Evolutionary conservation across 495 filamentous ascomycete species (phyloP), one percentile per base, ranked within the genome.

Genomic region (Haplographium delicatum): DNA sequence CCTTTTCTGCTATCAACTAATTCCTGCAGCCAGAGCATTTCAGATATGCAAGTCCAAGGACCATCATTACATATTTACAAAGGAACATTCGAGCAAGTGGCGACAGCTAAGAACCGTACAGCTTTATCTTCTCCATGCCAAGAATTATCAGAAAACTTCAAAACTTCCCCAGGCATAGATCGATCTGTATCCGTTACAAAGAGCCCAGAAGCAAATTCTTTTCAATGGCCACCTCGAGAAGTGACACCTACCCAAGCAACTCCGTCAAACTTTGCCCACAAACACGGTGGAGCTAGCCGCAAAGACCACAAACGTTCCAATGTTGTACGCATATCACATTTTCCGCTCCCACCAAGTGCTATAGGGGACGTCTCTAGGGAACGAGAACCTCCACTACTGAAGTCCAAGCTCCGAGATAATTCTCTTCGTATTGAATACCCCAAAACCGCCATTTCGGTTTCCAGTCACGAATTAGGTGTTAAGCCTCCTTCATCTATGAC

Each of bases 201-300:
- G 10, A 27, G 16, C 4, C 4, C 26, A 1, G 26, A 43, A 13
- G 5, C 33, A 6, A 57, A 57, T 44, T 49, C 48, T 7, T 57
- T 57, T 43, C 54, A 48, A 30, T 57, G 54, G 54, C 43, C 48
- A 22, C 34, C 54, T 28, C 47, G 51, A 41, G 54, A 48, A 39
- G 37, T 27, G 18, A 52, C 47, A 31, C 54, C 40, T 44, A 40
- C 34, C 3, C 27, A 45, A 31, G n/a, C 55, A 6, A 50, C 20
- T 4, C 42, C 26, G 30, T 40, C 31, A 15, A 47, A 28, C 30
- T 27, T 49, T 0, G 37, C 9, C 15, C 30, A 15, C 27, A 49
- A 43, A 13, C 43, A 45, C 26, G 16, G 16, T 33, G 25, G 35
- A 8, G n/a, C 41, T 6, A 18, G 34, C 19, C 18, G 22, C 8